Percentiles rank a stretch among this genome's conserved stretches.
These are phyloP conservation scores for Exophiala viscosa DNA, from an alignment of 2,329 filamentous ascomycete species.

Conservation along the genomic window DNA sequence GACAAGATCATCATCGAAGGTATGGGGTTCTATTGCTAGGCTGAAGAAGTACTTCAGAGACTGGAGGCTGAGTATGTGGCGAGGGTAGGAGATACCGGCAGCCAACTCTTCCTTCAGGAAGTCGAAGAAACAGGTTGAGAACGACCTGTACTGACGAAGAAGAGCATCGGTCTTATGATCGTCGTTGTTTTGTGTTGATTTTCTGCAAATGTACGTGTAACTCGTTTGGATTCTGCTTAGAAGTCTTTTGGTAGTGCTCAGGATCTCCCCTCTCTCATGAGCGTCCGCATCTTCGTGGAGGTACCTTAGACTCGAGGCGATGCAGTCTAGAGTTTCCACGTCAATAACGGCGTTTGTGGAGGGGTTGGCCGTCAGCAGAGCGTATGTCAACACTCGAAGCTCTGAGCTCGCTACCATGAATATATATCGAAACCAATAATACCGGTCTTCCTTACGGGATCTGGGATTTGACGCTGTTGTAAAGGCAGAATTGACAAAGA, in stretches of 20 bases:
- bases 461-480: not conserved
- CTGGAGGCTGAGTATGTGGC: slow-evolving; percentile 77
- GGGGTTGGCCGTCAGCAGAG: slow-evolving; percentile 71
- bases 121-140: slow-evolving; percentile 7
- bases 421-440: slow-evolving; percentile 33
- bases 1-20: slow-evolving; percentile 16
- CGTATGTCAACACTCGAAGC: slow-evolving; percentile 75
- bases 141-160: slow-evolving; percentile 15
- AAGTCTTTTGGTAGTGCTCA: slow-evolving; percentile 70
- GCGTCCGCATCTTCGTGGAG: slow-evolving; percentile 82
- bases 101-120: slow-evolving; percentile 60
- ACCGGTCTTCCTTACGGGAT: not conserved
- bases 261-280: slow-evolving; percentile 76
- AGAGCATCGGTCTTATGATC: not conserved
- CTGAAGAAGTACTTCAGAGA: slow-evolving; percentile 57
- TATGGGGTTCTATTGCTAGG: slow-evolving; percentile 16
- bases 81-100: slow-evolving; percentile 82
- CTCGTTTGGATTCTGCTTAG: slow-evolving; percentile 15
- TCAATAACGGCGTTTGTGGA: slow-evolving; percentile 72
- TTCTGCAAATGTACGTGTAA: slow-evolving; percentile 3
- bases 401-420: slow-evolving; percentile 52
- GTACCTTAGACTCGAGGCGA: slow-evolving; percentile 63
- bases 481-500: slow-evolving; percentile 9
- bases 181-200: not conserved
- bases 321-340: slow-evolving; percentile 55